These are phyloP conservation scores for Pseudozyma sp. DNA, from an alignment of 1,284 basidiomycete genomes.

Conservation along the genomic window DNA sequence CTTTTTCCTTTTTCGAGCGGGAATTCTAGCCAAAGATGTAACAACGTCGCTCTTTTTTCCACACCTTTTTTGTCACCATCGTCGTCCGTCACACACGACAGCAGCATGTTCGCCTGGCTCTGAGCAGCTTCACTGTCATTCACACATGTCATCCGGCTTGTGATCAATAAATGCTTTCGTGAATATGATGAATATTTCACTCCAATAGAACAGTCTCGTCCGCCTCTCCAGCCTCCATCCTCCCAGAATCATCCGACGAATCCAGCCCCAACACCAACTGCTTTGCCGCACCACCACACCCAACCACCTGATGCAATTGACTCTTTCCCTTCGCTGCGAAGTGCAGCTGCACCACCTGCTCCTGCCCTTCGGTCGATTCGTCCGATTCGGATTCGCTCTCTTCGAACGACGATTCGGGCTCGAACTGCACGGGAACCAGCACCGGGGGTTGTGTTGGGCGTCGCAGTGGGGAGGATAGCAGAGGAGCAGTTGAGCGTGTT, in stretches of 20 bases:
- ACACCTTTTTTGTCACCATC: too few relatives aligned
- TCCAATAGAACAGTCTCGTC: constrained; percentile 34
- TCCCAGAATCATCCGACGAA: constrained; percentile 13
- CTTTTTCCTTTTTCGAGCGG: neutral
- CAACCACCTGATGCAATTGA: neutral
- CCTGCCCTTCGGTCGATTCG: constrained; percentile 3
- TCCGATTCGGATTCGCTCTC: constrained; percentile 19
- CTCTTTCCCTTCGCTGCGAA: neutral
- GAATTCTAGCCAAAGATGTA: neutral
- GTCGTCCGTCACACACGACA: neutral
- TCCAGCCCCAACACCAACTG: constrained; percentile 26
- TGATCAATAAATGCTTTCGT: too few relatives aligned
- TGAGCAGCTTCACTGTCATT: too few relatives aligned
- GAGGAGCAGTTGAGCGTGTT: constrained; percentile 1
- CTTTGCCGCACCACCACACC: neutral
- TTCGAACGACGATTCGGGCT: constrained; percentile 16
- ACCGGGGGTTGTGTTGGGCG: neutral
- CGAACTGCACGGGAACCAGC: neutral
- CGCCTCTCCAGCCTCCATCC: constrained; percentile 6
- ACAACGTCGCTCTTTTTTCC: neutral
- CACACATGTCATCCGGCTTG: too few relatives aligned
- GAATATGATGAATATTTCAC: neutral
- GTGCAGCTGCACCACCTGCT: constrained; percentile 25
- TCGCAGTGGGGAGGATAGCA: constrained; percentile 11
- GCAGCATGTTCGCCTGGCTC: neutral